A percentile compares a stretch with the other conserved stretches of the same genome.
Conservation (phyloP, 345 rosid genomes). For the Populus tremula region DNA sequence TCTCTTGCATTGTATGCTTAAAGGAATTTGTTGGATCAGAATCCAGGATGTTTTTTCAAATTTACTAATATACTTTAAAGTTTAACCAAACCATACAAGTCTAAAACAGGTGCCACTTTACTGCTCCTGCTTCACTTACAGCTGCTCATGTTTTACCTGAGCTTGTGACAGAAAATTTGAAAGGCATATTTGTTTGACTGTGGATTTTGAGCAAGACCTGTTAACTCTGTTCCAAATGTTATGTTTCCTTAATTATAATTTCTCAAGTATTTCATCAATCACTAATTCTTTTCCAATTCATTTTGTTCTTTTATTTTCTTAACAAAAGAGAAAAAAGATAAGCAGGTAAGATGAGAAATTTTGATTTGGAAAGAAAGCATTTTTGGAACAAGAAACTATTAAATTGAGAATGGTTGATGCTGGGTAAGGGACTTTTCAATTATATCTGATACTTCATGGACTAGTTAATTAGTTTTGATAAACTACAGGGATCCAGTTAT, state of each 20-base stretch:
- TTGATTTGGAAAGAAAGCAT: neutral
- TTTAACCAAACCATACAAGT: neutral
- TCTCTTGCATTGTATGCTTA: slow-evolving; percentile 5
- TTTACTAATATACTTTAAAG: neutral
- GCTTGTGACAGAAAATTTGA: neutral
- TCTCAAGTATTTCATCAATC: neutral
- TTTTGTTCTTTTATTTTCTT: neutral
- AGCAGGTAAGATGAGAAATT: neutral
- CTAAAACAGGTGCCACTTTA: neutral
- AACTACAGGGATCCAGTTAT: neutral
- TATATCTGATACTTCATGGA: neutral
- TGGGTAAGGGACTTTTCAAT: neutral
- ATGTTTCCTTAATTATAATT: neutral
- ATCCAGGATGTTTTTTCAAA: neutral
- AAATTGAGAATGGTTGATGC: too few species aligned
- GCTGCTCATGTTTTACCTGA: neutral
- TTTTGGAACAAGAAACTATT: neutral
- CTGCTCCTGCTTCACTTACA: neutral
- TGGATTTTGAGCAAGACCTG: neutral
- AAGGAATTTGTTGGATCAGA: neutral
- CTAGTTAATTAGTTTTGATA: neutral
- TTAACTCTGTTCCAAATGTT: neutral
- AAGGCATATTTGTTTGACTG: neutral
- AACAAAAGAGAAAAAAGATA: neutral
- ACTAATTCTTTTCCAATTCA: neutral